These are phyloP conservation scores for Ophiosphaerella herpotricha DNA, from an alignment of 2,329 filamentous ascomycete genomes.

Conservation along the genomic window DNA sequence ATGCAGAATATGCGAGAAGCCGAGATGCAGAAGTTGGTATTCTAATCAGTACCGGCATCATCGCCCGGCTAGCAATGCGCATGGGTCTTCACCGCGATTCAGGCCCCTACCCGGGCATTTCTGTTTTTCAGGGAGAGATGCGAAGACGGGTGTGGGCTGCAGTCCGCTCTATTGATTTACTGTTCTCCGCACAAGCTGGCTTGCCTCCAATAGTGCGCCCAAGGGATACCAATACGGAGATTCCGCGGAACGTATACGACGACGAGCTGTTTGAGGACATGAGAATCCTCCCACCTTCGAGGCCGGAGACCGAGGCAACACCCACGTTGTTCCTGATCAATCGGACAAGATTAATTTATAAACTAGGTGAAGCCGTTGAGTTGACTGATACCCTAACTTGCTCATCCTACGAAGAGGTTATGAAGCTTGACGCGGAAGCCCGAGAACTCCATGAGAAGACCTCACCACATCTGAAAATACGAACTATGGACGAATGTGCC, in stretches of 20 bases:
- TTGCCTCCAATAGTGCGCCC: constrained; percentile 70
- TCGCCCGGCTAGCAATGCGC: constrained; percentile 67
- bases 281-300: constrained; percentile 68
- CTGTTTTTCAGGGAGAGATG: constrained; percentile 77
- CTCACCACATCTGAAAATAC: constrained; percentile 78
- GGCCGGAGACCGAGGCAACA: constrained; percentile 72
- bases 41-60: constrained; percentile 63
- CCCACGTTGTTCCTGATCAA: constrained; percentile 79
- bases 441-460: constrained; percentile 66
- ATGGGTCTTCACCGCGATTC: constrained; percentile 82
- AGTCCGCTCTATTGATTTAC: constrained; percentile 72
- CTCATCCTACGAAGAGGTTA: constrained; percentile 65
- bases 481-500: constrained; percentile 72
- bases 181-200: constrained; percentile 75
- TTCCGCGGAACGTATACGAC: constrained; percentile 79
- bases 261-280: constrained; percentile 75
- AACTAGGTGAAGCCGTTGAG: constrained; percentile 74
- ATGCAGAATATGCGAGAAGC: constrained; percentile 74
- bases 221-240: constrained; percentile 73
- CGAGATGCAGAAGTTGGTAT: constrained; percentile 75
- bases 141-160: constrained; percentile 67
- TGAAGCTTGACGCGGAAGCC: constrained; percentile 63
- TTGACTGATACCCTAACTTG: constrained; percentile 64
- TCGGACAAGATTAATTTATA: constrained; percentile 69
- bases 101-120: constrained; percentile 72